Percentiles rank a stretch among this genome's conserved stretches.
Evolutionary conservation across 78 protist genomes (phyloP).

Genomic region (Mantamonas sphyraenae): DNA sequence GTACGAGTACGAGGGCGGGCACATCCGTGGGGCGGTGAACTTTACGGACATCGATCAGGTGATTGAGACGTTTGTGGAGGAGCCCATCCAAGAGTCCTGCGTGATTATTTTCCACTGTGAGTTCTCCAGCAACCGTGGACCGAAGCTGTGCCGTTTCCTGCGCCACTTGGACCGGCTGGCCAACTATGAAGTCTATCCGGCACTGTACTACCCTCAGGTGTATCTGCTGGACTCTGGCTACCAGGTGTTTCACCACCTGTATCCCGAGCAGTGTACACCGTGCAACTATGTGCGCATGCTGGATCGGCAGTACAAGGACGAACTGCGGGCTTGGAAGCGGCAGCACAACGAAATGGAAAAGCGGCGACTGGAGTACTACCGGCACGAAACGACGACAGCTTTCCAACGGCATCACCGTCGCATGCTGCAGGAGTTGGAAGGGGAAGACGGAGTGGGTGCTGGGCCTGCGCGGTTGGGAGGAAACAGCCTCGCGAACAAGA

Average conservation of each 20-base stretch:
- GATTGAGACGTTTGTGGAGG: neutral
- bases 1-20: conserved; percentile 52
- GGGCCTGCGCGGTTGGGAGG: too few species aligned
- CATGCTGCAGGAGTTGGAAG: too few species aligned
- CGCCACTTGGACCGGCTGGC: conserved; percentile 13
- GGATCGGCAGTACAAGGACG: neutral
- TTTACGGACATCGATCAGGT: neutral
- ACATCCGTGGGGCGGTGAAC: conserved; percentile 29
- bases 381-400: too few species aligned
- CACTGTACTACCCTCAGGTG: conserved; percentile 21
- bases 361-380: too few species aligned
- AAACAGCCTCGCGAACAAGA: too few species aligned
- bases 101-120: conserved; percentile 41
- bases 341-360: too few species aligned
- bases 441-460: too few species aligned
- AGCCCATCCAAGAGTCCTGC: neutral
- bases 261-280: neutral
- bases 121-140: conserved; percentile 33
- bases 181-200: conserved; percentile 16
- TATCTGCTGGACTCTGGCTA: conserved; percentile 38
- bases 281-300: neutral
- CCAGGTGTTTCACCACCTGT: neutral
- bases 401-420: too few species aligned
- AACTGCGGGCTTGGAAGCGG: neutral
- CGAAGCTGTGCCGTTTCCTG: conserved; percentile 15